Percentiles rank a stretch among this genome's conserved stretches.
Conservation (phyloP, 1,284 basidiomycete genomes). For the Ceratobasidium papillatum region DNA sequence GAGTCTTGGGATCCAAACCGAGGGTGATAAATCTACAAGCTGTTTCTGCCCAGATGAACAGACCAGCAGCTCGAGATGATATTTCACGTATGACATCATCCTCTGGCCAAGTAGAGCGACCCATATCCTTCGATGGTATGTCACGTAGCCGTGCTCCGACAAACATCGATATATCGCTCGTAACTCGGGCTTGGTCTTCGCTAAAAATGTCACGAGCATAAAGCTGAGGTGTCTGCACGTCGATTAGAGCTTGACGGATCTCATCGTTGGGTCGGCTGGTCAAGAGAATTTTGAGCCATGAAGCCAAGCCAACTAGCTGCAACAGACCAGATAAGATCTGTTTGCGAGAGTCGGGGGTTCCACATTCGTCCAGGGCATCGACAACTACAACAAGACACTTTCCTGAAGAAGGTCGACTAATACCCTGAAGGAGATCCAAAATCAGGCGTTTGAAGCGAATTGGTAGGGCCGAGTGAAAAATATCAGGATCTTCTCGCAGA, state of each 20-base stretch:
- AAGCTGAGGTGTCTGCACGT: no score
- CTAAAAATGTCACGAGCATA: background rate
- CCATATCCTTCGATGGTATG: background rate
- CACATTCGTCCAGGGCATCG: conserved; percentile 42
- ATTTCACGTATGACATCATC: background rate
- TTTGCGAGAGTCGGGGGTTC: background rate
- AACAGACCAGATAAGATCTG: background rate
- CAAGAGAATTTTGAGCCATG: conserved; percentile 30
- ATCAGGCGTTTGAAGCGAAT: conserved; percentile 6
- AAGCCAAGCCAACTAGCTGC: background rate
- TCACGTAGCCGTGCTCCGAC: background rate
- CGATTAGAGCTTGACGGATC: background rate
- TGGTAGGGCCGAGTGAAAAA: background rate
- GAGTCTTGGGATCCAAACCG: background rate
- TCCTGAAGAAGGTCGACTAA: background rate
- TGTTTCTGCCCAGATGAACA: conserved; percentile 40
- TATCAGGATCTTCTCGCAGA: background rate
- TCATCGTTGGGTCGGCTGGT: conserved; percentile 33
- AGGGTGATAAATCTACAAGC: conserved; percentile 2
- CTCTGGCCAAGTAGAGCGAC: background rate
- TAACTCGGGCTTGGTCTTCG: background rate
- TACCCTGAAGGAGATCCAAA: conserved; percentile 19
- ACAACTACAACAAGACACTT: conserved; percentile 17
- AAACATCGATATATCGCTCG: background rate
- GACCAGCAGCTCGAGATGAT: conserved; percentile 4